Conservation (phyloP, 495 filamentous ascomycete genomes). For the Penicillium argentinense region DNA sequence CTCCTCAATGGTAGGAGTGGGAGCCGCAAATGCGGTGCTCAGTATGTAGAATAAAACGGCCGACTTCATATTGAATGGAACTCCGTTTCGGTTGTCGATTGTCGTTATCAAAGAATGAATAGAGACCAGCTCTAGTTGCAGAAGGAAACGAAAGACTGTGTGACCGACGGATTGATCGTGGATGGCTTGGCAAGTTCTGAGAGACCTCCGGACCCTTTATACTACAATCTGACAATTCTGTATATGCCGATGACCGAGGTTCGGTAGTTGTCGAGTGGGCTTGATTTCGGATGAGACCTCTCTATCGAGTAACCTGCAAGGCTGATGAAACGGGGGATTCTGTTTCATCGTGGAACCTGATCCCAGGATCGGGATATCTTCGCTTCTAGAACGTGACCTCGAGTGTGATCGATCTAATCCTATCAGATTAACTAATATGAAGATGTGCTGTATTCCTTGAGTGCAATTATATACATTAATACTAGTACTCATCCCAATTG, state of each 20-base stretch:
- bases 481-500: too few species aligned
- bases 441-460: too few species aligned
- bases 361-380: neutral
- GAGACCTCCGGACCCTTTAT: neutral
- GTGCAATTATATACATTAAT: too few species aligned
- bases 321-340: conserved; percentile 14
- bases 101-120: neutral
- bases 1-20: conserved; percentile 26
- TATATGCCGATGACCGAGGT: conserved; percentile 1
- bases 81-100: neutral
- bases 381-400: neutral
- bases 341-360: conserved; percentile 13
- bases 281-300: neutral
- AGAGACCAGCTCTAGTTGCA: conserved; percentile 26
- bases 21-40: conserved; percentile 24
- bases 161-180: neutral
- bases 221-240: neutral
- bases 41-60: conserved; percentile 21
- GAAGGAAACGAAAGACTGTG: neutral
- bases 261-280: neutral
- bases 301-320: conserved; percentile 3
- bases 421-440: neutral
- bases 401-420: neutral
- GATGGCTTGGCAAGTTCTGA: neutral
- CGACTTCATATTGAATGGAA: conserved; percentile 24